Percentiles rank a stretch among this genome's conserved stretches.
phyloP scores from a whole-genome alignment of 169 alveolate species.

The Toxoplasma gondii region DNA sequence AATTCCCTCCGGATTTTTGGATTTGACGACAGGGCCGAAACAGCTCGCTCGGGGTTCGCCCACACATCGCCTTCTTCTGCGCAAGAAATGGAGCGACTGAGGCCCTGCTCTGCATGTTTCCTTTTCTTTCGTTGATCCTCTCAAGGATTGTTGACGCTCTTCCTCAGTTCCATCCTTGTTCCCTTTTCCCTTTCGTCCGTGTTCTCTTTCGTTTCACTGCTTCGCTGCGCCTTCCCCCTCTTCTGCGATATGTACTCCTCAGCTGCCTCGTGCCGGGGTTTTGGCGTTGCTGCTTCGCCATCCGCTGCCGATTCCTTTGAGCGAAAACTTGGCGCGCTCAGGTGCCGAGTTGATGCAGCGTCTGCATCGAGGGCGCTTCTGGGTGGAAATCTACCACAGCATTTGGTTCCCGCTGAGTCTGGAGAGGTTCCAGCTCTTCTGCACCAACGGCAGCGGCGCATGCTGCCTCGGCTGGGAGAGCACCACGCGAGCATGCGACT shows the following conservation, averaged over 20 bases:
- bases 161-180: neutral
- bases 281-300: constrained; percentile 18
- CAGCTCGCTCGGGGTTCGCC: too few species aligned
- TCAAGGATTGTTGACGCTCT: neutral
- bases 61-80: too few species aligned
- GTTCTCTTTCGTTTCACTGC: neutral
- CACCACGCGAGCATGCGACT: neutral
- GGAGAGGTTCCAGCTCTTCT: constrained; percentile 37
- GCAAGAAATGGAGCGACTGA: too few species aligned
- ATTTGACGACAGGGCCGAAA: too few species aligned
- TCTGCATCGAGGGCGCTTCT: neutral
- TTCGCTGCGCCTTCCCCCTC: too few species aligned
- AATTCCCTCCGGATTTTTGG: too few species aligned
- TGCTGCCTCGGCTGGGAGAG: neutral
- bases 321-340: neutral
- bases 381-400: constrained; percentile 32
- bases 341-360: neutral
- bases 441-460: neutral
- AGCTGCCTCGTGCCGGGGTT: constrained; percentile 45
- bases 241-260: neutral
- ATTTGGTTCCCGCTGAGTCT: constrained; percentile 28
- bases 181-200: neutral
- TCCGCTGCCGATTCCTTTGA: constrained; percentile 21
- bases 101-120: neutral
- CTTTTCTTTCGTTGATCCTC: neutral